Conservation (phyloP, 1,284 basidiomycete genomes). For the Anthracocystis panici-leucophaei region DNA sequence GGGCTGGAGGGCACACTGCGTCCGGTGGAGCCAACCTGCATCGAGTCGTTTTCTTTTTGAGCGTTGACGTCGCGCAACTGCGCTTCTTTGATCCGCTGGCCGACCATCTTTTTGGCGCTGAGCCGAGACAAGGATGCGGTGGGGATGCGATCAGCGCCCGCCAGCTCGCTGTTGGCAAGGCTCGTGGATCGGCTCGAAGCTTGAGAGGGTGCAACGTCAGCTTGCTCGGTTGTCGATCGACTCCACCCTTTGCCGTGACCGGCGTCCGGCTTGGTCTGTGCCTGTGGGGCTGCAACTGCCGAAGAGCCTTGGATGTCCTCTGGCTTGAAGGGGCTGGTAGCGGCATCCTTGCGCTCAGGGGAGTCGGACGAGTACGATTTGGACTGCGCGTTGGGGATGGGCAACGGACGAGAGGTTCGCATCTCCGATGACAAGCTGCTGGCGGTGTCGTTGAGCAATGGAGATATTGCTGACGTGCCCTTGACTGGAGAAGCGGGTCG, state of each 20-base stretch:
- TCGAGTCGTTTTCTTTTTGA: conserved; percentile 37
- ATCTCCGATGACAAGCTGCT: conserved; percentile 9
- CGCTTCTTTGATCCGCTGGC: conserved; percentile 62
- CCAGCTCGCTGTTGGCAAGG: conserved; percentile 23
- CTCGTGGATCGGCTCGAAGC: conserved; percentile 21
- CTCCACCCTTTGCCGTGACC: conserved; percentile 37
- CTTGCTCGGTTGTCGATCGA: conserved; percentile 12
- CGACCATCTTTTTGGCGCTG: conserved; percentile 60
- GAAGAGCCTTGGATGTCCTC: conserved; percentile 35
- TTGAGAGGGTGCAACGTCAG: conserved; percentile 19
- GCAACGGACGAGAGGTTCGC: conserved; percentile 30
- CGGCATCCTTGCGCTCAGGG: conserved; percentile 42
- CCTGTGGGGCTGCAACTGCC: conserved; percentile 9
- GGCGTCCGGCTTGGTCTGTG: conserved; percentile 19
- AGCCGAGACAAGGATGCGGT: conserved; percentile 59
- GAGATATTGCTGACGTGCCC: conserved; percentile 9
- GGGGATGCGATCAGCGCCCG: conserved; percentile 44
- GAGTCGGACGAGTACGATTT: conserved; percentile 21
- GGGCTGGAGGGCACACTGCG: conserved; percentile 41
- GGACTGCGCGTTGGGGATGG: conserved; percentile 31
- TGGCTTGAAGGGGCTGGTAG: conserved; percentile 54
- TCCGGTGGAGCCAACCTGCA: conserved; percentile 25
- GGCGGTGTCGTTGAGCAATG: neutral
- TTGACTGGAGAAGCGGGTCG: conserved; percentile 44
- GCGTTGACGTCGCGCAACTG: conserved; percentile 49